Conservation (phyloP, 257 asterid genomes). For the Lycium ferocissimum region DNA sequence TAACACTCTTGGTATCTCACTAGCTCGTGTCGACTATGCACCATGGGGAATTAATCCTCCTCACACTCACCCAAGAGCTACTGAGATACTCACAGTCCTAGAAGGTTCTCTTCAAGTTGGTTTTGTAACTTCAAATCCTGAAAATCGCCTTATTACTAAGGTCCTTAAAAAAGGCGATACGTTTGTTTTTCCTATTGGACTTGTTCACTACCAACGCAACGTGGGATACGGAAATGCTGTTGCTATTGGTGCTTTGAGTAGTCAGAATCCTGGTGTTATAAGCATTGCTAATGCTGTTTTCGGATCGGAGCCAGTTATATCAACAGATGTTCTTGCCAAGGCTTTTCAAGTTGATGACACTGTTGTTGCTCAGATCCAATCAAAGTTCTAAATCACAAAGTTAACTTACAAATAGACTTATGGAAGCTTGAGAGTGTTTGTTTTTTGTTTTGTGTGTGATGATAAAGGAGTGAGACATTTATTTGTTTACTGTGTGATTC, state of each 20-base stretch:
- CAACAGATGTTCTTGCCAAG: background rate
- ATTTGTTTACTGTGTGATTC: background rate
- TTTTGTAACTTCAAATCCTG: background rate
- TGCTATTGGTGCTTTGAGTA: slow-evolving; percentile 19
- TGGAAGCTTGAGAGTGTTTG: background rate
- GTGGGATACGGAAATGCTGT: background rate
- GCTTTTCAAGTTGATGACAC: background rate
- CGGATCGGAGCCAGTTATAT: background rate
- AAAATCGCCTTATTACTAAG: background rate
- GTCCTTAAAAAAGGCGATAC: background rate
- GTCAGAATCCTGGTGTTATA: slow-evolving; percentile 11
- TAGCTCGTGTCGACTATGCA: slow-evolving; percentile 35
- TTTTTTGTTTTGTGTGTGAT: background rate
- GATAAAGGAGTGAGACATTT: background rate
- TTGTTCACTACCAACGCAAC: slow-evolving; percentile 8
- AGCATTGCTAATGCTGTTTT: background rate
- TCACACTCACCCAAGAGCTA: slow-evolving; percentile 8
- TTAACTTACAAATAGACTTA: background rate
- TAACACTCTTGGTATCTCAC: slow-evolving; percentile 34
- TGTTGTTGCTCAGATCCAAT: background rate
- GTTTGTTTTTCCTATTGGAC: slow-evolving; percentile 19
- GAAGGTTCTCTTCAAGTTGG: slow-evolving; percentile 5
- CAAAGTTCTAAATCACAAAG: slow-evolving; percentile 3
- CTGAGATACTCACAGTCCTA: background rate
- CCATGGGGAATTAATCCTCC: background rate